These are phyloP conservation scores for Suhomyces coccinellae DNA, from an alignment of 1,139 yeast species.

Conservation along the genomic window DNA sequence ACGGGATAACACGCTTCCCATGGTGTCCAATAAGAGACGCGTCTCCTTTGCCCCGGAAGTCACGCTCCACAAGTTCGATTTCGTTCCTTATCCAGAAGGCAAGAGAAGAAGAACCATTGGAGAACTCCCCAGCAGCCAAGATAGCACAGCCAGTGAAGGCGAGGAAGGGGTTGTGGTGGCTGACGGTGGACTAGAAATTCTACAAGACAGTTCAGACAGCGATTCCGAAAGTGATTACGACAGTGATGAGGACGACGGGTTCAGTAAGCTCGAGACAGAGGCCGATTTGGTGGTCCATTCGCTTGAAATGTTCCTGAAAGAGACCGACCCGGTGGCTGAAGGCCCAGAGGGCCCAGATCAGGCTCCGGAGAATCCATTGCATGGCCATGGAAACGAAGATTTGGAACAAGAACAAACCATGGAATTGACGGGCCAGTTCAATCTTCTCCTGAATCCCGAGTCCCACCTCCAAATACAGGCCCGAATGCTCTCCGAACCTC, in stretches of 20 bases:
- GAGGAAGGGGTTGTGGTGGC: background rate
- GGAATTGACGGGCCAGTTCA: constrained; percentile 4
- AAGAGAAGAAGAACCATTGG: constrained; percentile 20
- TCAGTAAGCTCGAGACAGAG: constrained; percentile 7
- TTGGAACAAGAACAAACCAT: background rate
- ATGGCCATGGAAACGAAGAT: background rate
- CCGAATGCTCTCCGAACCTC: too few relatives aligned
- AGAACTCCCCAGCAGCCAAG: constrained; percentile 10
- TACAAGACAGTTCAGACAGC: constrained; percentile 2
- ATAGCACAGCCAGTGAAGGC: constrained; percentile 16
- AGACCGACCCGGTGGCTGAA: background rate
- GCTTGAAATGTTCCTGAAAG: background rate
- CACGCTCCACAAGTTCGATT: constrained; percentile 64
- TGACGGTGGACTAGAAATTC: background rate
- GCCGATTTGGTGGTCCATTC: constrained; percentile 8
- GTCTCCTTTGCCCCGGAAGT: constrained; percentile 81
- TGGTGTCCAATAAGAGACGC: constrained; percentile 39
- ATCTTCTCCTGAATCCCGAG: background rate
- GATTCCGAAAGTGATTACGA: background rate
- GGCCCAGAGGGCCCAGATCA: background rate
- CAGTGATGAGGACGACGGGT: constrained; percentile 6
- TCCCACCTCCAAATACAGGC: background rate
- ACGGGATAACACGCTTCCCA: constrained; percentile 28
- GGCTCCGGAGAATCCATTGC: background rate
- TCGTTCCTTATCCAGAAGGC: constrained; percentile 32